These are phyloP conservation scores for Endoconidiophora polonica DNA, from an alignment of 2,329 filamentous ascomycete genomes.

Conservation along the genomic window DNA sequence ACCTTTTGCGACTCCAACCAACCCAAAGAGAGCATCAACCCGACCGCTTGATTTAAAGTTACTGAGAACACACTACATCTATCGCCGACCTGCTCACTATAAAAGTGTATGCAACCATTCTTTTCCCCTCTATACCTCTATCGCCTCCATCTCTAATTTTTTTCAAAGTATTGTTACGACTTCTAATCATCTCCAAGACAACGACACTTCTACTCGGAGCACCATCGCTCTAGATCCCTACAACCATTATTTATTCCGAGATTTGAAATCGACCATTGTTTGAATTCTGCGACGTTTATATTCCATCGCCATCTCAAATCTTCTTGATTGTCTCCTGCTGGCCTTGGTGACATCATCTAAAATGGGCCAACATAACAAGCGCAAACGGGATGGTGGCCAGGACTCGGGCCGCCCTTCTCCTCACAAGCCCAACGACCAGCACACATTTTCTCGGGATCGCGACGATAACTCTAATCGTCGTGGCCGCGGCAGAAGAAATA, in stretches of 20 bases:
- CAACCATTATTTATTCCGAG: neutral
- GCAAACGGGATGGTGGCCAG: constrained; percentile 32
- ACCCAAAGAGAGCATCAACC: neutral
- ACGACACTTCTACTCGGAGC: too few species aligned
- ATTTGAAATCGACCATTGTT: neutral
- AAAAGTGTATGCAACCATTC: constrained; percentile 1
- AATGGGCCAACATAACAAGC: constrained; percentile 46
- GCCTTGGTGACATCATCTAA: constrained; percentile 14
- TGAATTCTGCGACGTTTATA: too few species aligned
- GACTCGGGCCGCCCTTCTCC: constrained; percentile 37
- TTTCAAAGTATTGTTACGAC: too few species aligned
- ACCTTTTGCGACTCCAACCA: neutral
- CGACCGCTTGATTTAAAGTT: neutral
- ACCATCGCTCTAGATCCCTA: too few species aligned
- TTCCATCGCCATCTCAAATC: neutral
- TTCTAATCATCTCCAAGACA: too few species aligned
- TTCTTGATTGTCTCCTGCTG: constrained; percentile 6
- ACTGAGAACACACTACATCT: neutral
- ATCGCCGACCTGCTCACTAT: neutral
- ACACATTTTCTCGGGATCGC: constrained; percentile 40
- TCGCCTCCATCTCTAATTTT: neutral
- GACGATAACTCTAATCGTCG: constrained; percentile 26
- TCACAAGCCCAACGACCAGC: constrained; percentile 41
- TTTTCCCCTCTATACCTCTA: neutral
- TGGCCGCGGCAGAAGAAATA: constrained; percentile 24